phyloP scores from a whole-genome alignment of 2,329 filamentous ascomycete genomes.

The Trichoderma endophyticum region DNA sequence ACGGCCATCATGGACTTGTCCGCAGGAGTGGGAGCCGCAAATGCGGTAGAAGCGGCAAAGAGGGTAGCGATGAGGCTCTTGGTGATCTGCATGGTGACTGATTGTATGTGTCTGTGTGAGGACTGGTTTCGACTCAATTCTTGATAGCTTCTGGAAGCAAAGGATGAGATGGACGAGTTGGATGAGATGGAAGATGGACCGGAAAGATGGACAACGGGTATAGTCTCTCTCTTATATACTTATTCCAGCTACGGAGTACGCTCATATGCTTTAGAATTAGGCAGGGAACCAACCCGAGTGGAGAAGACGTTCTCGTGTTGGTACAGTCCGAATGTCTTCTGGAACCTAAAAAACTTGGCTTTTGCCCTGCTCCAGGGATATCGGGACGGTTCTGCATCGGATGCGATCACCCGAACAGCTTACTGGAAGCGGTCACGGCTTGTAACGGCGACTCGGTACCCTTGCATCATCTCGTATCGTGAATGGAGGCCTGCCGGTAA shows the following conservation, averaged over 20 bases:
- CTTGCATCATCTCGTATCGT: background rate
- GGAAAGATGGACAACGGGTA: background rate
- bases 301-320: background rate
- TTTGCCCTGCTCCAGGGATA: background rate
- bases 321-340: background rate
- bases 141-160: background rate
- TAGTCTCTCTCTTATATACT: background rate
- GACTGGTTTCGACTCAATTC: background rate
- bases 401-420: slow-evolving; percentile 8
- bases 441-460: background rate
- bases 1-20: slow-evolving; percentile 41
- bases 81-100: slow-evolving; percentile 43
- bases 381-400: background rate
- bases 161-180: background rate
- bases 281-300: background rate
- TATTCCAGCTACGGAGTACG: background rate
- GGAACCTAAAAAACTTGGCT: background rate
- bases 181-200: background rate
- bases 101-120: background rate
- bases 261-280: no score
- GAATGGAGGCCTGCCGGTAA: background rate
- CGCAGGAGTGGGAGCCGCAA: slow-evolving; percentile 35
- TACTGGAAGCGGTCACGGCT: background rate
- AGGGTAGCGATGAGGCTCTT: slow-evolving; percentile 36
- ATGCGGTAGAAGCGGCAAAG: slow-evolving; percentile 35